Base-by-base conservation (phyloP, 1,139 yeast genomes). In the Kluyveromyces sp. region DNA sequence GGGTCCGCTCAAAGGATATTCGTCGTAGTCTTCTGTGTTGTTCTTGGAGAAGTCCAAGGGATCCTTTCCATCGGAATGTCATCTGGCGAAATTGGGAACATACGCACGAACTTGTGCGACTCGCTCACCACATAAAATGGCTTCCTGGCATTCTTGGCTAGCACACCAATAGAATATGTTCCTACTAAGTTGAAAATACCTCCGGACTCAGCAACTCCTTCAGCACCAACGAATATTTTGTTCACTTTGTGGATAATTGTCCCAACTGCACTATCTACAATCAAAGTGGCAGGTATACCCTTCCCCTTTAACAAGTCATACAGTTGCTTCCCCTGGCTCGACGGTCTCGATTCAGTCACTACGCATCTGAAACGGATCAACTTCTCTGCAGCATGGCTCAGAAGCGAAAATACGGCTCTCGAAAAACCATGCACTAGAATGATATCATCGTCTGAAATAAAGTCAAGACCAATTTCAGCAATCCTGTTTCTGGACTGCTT, bases 201-300 rank as follows among this genome's bases (percentile, higher is more conserved):
- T 48, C 99, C 99, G 64, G 95, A 84, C 71, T 92, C 99, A 2
- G 96, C 96, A 4, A 92, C 98, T 53, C 99, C 99, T 67, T 92
- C 98, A 1, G 98, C 98, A 48, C 99, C 99, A 53, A 92, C 94
- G 54, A 94, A 77, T 6, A 94, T 85, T 67, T 92, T 90, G 68
- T 90, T 96, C 10, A 90, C 90, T 63, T 84, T 84, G 64, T 88
- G 94, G 52, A 94, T 83, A 32, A 89, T 90, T 56, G 83, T 88
- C 0, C 97, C 97, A 10, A 92, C 97, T 4, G 95, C 96, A 49
- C 89, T 81, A 63, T 94, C 99, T 25, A 89, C 94, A 48, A 94
- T 84, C 45, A 89, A 75, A 46, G 89, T 84, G 21, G 86, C 94
- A 0, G 97, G 97, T n/a, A 94, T 86, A 25, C 85, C 94, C n/a